A percentile compares a stretch with the other conserved stretches of the same genome.
phyloP scores from a whole-genome alignment of 371 early-diverging fungal species.

The Batrachochytrium dendrobatidis region DNA sequence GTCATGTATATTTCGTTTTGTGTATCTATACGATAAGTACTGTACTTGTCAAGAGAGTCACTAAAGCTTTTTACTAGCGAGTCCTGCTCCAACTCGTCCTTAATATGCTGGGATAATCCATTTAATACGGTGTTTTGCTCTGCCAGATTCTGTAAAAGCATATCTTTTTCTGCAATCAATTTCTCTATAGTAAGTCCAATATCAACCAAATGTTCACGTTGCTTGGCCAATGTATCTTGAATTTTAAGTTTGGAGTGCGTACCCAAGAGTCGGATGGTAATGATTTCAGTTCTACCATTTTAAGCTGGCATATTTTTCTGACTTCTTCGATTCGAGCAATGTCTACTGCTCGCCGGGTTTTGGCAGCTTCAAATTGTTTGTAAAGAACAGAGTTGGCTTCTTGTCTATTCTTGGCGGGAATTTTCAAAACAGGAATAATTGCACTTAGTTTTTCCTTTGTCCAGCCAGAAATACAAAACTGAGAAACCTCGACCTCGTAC shows the following conservation, averaged over 20 bases:
- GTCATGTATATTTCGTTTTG: conserved; percentile 3
- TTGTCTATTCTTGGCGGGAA: not conserved
- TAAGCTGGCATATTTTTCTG: not conserved
- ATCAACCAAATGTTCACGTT: not conserved
- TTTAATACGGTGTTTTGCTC: not conserved
- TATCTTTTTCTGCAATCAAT: not conserved
- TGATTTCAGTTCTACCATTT: not conserved
- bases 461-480: not conserved
- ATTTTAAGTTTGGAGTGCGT: not conserved
- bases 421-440: not conserved
- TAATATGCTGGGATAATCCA: not conserved
- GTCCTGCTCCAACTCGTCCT: conserved; percentile 9
- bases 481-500: not conserved
- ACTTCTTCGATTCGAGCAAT: not conserved
- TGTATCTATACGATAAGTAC: conserved; percentile 2
- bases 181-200: conserved; percentile 1
- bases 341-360: not conserved
- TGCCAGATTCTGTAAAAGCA: not conserved
- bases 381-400: not conserved
- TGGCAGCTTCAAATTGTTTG: not conserved
- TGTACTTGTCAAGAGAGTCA: conserved; percentile 2
- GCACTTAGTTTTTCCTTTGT: not conserved
- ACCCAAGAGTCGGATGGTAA: not conserved
- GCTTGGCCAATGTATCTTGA: not conserved
- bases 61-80: conserved; percentile 15